phyloP scores from a whole-genome alignment of 345 rosid genomes.

The Odontarrhena argentea region DNA sequence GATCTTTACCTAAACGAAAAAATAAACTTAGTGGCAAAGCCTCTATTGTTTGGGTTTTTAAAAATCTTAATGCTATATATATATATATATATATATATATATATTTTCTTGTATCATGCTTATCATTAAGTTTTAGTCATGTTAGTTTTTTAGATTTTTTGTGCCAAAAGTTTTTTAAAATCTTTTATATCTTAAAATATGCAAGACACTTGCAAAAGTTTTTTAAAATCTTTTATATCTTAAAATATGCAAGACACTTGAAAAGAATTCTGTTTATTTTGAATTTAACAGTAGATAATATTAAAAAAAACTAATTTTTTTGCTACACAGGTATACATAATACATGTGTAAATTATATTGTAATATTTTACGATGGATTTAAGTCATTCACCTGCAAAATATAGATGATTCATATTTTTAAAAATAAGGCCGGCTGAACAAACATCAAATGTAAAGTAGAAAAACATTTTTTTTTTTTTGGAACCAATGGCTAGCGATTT shows the following conservation, averaged over 20 bases:
- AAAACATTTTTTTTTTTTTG: neutral
- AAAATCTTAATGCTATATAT: neutral
- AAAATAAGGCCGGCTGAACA: neutral
- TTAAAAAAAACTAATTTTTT: neutral
- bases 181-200: slow-evolving; percentile 2
- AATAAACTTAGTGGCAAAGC: slow-evolving; percentile 26
- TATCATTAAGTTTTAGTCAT: slow-evolving; percentile 24
- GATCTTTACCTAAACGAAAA: slow-evolving; percentile 19
- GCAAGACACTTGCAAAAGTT: neutral
- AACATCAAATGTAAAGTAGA: neutral
- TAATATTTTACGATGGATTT: neutral
- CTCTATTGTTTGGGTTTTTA: slow-evolving; percentile 16
- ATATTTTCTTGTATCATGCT: slow-evolving; percentile 13
- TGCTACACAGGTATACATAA: slow-evolving; percentile 4
- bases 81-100: neutral
- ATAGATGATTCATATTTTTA: neutral
- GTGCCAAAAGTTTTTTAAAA: neutral
- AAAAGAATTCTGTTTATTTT: neutral
- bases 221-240: neutral
- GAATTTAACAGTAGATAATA: neutral
- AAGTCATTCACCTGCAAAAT: slow-evolving; percentile 14
- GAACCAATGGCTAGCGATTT: neutral
- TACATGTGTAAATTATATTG: neutral
- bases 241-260: slow-evolving; percentile 13
- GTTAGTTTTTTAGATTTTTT: neutral